A percentile compares a stretch with the other conserved stretches of the same genome.
Conservation (phyloP, 2,329 filamentous ascomycete genomes). For the Sclerotinia trifoliorum region DNA sequence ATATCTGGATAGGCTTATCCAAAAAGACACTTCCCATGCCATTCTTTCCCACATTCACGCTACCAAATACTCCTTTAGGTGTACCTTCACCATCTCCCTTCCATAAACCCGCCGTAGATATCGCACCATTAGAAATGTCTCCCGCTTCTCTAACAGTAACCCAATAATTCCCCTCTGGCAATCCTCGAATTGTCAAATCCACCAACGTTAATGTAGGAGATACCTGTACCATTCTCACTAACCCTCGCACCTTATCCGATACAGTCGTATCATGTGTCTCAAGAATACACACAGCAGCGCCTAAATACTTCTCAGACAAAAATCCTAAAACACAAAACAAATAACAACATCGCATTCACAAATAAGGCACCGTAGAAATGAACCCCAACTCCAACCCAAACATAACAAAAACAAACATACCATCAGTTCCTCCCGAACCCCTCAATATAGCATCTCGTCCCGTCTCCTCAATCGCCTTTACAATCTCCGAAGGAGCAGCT, state of each 20-base stretch:
- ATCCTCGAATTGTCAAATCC: slow-evolving; percentile 81
- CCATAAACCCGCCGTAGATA: slow-evolving; percentile 80
- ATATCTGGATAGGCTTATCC: slow-evolving; percentile 80
- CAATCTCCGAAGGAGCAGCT: slow-evolving; percentile 86
- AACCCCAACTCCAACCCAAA: slow-evolving; percentile 8
- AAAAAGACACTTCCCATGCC: slow-evolving; percentile 79
- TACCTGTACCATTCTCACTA: slow-evolving; percentile 93
- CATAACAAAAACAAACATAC: slow-evolving; percentile 50
- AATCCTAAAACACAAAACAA: neutral
- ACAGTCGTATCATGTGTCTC: slow-evolving; percentile 71
- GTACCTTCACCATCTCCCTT: slow-evolving; percentile 46
- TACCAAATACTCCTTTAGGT: slow-evolving; percentile 66
- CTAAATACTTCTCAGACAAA: slow-evolving; percentile 41
- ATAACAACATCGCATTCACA: neutral
- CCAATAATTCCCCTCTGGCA: slow-evolving; percentile 76
- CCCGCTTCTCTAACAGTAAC: slow-evolving; percentile 84
- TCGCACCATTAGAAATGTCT: slow-evolving; percentile 80
- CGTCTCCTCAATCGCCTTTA: slow-evolving; percentile 82
- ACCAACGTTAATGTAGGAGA: slow-evolving; percentile 74
- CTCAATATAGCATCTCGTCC: slow-evolving; percentile 92
- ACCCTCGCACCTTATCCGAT: slow-evolving; percentile 71
- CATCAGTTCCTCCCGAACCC: slow-evolving; percentile 81
- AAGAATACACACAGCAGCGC: slow-evolving; percentile 90
- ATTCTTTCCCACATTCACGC: slow-evolving; percentile 69
- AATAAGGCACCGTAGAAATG: neutral